Percentiles rank a stretch among this genome's conserved stretches.
Evolutionary conservation across 2,329 filamentous ascomycete species (phyloP).

Genomic region (Colletotrichum sp.): DNA sequence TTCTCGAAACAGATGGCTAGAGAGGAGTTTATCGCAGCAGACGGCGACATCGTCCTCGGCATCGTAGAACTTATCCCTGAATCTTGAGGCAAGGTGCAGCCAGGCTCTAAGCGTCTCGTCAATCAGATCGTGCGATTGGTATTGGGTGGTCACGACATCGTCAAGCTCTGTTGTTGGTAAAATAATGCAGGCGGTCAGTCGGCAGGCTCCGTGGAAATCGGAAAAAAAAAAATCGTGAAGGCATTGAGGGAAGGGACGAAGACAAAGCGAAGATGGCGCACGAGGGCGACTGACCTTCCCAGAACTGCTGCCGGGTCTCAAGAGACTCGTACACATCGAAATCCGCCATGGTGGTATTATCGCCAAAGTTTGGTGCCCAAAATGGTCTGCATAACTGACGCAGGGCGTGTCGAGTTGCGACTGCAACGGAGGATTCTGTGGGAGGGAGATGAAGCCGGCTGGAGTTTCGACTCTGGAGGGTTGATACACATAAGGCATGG

Average conservation of each 20-base stretch:
- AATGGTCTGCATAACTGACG: constrained; percentile 12
- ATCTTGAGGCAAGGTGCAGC: constrained; percentile 77
- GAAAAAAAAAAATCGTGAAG: neutral
- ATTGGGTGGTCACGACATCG: constrained; percentile 49
- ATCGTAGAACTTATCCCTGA: constrained; percentile 76
- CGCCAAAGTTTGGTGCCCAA: neutral
- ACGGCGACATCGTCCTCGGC: constrained; percentile 80
- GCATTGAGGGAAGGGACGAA: constrained; percentile 10
- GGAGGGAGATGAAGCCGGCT: constrained; percentile 5
- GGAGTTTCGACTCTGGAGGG: constrained; percentile 10
- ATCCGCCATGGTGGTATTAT: constrained; percentile 55
- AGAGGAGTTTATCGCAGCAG: constrained; percentile 80
- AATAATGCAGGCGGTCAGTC: neutral
- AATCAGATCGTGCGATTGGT: constrained; percentile 63
- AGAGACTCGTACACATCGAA: constrained; percentile 72
- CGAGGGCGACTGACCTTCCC: constrained; percentile 70
- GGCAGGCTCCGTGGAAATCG: neutral
- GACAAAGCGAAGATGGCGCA: neutral
- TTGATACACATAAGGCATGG: constrained; percentile 12
- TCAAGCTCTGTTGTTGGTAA: constrained; percentile 46
- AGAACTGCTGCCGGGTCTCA: constrained; percentile 86
- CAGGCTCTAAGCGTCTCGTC: constrained; percentile 88
- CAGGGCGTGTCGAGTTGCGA: neutral
- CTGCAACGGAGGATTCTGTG: neutral
- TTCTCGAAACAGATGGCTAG: constrained; percentile 73